Evolutionary conservation across 2,329 filamentous ascomycete genomes (phyloP).

Genomic region (Cordyceps militaris): DNA sequence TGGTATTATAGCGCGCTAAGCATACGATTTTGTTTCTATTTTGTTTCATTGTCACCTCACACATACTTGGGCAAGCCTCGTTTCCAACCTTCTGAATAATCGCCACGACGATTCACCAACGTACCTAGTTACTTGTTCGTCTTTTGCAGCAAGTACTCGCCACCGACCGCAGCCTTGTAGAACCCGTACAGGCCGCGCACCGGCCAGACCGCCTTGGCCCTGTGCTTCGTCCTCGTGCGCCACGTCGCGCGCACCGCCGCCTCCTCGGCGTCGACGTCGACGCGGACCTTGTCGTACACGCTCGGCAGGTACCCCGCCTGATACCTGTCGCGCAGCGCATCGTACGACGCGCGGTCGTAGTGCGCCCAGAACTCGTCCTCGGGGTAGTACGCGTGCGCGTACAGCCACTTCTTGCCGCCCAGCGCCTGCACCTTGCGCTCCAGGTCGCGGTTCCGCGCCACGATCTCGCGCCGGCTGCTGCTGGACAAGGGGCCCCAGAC

Average conservation of each 20-base stretch:
- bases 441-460: conserved; percentile 50
- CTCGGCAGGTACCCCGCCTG: conserved; percentile 51
- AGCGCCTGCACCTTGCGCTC: conserved; percentile 53
- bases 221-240: conserved; percentile 20
- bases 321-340: conserved; percentile 51
- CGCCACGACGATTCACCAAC: not conserved
- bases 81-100: no score
- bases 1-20: no score
- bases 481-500: conserved; percentile 49
- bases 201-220: conserved; percentile 33
- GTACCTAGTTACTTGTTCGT: not conserved
- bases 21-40: no score
- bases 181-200: conserved; percentile 40
- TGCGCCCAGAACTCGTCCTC: conserved; percentile 59
- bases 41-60: no score
- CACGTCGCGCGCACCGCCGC: conserved; percentile 25
- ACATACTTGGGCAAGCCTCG: no score
- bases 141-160: conserved; percentile 40
- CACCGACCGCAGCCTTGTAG: conserved; percentile 35
- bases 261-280: conserved; percentile 33
- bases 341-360: conserved; percentile 55
- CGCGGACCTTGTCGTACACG: conserved; percentile 62
- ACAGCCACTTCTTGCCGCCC: conserved; percentile 62
- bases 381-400: conserved; percentile 60
- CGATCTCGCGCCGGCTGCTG: conserved; percentile 37